A percentile compares a stretch with the other conserved stretches of the same genome.
Evolutionary conservation across 1,284 basidiomycete genomes (phyloP).

Genomic region (Vanrija sp.): DNA sequence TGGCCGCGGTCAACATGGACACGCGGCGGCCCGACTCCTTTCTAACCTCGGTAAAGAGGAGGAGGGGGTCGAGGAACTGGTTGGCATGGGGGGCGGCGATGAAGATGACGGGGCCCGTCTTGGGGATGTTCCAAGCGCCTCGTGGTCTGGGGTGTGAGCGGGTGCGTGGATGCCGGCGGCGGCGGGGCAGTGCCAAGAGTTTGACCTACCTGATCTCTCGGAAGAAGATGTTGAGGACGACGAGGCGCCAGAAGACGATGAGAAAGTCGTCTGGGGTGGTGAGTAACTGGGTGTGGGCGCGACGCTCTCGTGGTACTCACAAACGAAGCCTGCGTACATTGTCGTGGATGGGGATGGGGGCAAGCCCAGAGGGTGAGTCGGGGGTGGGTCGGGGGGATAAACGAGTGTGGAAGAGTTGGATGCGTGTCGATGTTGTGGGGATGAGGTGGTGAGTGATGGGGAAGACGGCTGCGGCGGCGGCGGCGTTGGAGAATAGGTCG

Average conservation of each 20-base stretch:
- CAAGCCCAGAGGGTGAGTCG: neutral
- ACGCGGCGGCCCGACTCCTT: slow-evolving; percentile 79
- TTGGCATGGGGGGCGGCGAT: slow-evolving; percentile 96
- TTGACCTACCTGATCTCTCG: slow-evolving; percentile 70
- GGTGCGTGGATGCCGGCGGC: neutral
- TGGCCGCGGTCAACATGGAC: slow-evolving; percentile 88
- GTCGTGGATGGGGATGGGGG: neutral
- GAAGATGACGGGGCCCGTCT: slow-evolving; percentile 89
- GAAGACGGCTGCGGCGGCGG: too few relatives aligned
- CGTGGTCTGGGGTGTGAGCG: slow-evolving; percentile 55
- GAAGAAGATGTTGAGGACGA: slow-evolving; percentile 92
- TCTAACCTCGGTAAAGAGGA: slow-evolving; percentile 82
- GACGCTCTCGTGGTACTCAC: slow-evolving; percentile 24
- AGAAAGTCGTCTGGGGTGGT: slow-evolving; percentile 37
- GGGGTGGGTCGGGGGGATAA: neutral
- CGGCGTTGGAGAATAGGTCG: too few relatives aligned
- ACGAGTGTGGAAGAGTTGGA: slow-evolving; percentile 1
- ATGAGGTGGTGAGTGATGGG: neutral
- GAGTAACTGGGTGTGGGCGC: neutral
- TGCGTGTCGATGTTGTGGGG: neutral
- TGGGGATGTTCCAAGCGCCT: slow-evolving; percentile 91
- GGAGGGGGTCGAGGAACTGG: slow-evolving; percentile 92
- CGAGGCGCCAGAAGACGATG: slow-evolving; percentile 58
- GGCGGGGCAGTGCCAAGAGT: too few relatives aligned
- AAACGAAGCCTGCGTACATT: slow-evolving; percentile 37